phyloP scores from a whole-genome alignment of 139 green algal species.

The Chloropicon primus region DNA sequence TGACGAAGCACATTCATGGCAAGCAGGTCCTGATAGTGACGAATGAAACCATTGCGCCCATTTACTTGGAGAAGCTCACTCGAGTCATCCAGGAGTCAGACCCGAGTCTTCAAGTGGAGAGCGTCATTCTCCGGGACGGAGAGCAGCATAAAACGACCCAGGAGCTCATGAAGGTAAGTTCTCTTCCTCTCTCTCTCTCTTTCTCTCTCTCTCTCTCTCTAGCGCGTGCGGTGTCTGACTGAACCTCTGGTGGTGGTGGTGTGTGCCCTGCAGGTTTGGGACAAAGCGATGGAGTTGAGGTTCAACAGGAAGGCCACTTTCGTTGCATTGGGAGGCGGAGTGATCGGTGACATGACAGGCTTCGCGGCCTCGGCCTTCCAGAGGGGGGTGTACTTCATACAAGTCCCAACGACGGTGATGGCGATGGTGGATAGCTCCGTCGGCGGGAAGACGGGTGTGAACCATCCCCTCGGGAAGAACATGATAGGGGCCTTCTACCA shows the following conservation, averaged over 20 bases:
- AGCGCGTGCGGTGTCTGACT: not conserved
- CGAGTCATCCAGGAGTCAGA: not conserved
- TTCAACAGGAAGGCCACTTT: conserved; percentile 86
- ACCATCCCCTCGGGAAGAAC: conserved; percentile 98
- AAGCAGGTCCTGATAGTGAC: conserved; percentile 87
- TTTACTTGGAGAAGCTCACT: conserved; percentile 76
- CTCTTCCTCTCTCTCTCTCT: not conserved
- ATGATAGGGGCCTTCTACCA: conserved; percentile 98
- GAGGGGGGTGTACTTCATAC: conserved; percentile 92
- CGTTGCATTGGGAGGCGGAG: conserved; percentile 87
- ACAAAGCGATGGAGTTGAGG: conserved; percentile 64
- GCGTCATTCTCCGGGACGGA: conserved; percentile 80
- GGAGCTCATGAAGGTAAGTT: conserved; percentile 35
- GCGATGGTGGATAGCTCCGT: conserved; percentile 94
- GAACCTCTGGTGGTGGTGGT: too few relatives aligned
- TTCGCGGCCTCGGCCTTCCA: conserved; percentile 93
- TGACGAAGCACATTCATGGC: conserved; percentile 75
- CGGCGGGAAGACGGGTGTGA: conserved; percentile 94
- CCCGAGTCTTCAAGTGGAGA: conserved; percentile 44
- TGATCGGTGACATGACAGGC: conserved; percentile 96
- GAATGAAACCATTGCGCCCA: conserved; percentile 79
- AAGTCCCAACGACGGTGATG: conserved; percentile 96
- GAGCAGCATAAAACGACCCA: conserved; percentile 91
- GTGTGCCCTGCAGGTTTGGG: conserved; percentile 37
- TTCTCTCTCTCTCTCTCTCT: not conserved